Base-by-base conservation (phyloP, 1,284 basidiomycete genomes). In the Leccinum pachyderme region DNA sequence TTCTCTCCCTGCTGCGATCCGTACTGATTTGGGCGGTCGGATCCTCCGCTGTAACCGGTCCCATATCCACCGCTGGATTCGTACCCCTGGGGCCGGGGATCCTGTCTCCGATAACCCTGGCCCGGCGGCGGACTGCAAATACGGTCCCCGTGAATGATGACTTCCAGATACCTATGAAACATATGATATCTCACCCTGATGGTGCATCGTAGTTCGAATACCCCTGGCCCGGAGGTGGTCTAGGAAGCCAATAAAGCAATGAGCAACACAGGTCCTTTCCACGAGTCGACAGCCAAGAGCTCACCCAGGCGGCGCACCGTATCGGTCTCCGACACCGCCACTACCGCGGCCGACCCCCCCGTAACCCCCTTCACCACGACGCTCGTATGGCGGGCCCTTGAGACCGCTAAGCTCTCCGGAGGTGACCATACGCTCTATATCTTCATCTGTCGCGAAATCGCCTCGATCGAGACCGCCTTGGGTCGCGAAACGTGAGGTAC, bases 401-500 rank as follows among this genome's bases (percentile, higher is more conserved):
- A 41, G 51, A 0, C 46, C 33, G 7, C 22, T 7, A 13, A 68
- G 58, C 45, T 51, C 49, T 2, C 66, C 68, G 3, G 54, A 8
- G 2, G 43, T 0, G 35, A 72, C 43, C 61, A 72, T 60, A 47
- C 56, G 54, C 4, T 56, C 22, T 33, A 68, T 58, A 2, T 71
- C 68, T 5, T 45, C 65, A 54, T 68, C 66, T 43, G 66, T 62
- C 52, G 62, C 65, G 44, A 68, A 68, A 65, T 68, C 70, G 22
- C 49, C 55, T 0, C 57, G 61, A 37, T 56, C 64, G 5, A 70
- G 50, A 2, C 59, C 68, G 2, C 67, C 61, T 8, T n/a, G 64
- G 29, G 54, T 39, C 4, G n/a, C n/a, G 6, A 47, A n/a, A 32
- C 1, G 50, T 7, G 37, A 2, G 5, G 35, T 37, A 49, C 1